A percentile compares a stretch with the other conserved stretches of the same genome.
phyloP scores from a whole-genome alignment of 108 stramenopile genomes.

The Conticribra guillardii region DNA sequence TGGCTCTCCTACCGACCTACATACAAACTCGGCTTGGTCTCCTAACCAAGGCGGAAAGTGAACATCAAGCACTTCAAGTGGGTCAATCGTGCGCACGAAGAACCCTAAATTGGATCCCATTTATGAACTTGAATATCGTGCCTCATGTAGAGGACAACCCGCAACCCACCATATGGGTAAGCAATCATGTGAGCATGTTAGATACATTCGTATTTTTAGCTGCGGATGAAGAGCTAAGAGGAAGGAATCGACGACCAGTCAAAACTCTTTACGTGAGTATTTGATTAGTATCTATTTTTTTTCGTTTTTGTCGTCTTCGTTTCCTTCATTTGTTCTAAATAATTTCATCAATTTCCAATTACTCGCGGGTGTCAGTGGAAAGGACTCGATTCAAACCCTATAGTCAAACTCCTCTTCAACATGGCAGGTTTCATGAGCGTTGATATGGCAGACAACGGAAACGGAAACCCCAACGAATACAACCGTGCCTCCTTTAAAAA shows the following conservation, averaged over 20 bases:
- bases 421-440: constrained; percentile 87
- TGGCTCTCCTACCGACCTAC: constrained; percentile 59
- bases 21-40: constrained; percentile 43
- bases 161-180: constrained; percentile 76
- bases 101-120: constrained; percentile 70
- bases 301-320: background rate
- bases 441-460: constrained; percentile 80
- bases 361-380: too few relatives aligned
- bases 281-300: background rate
- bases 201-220: constrained; percentile 83
- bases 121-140: constrained; percentile 46
- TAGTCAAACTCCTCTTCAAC: constrained; percentile 70
- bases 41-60: constrained; percentile 23
- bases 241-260: constrained; percentile 72
- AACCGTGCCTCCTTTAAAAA: constrained; percentile 67
- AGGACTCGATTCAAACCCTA: constrained; percentile 79
- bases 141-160: constrained; percentile 35
- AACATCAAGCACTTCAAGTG: constrained; percentile 56
- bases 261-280: constrained; percentile 78
- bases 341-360: too few relatives aligned
- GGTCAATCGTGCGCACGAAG: constrained; percentile 71
- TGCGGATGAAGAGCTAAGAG: constrained; percentile 60
- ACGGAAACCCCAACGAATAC: constrained; percentile 80
- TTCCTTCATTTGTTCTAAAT: background rate
- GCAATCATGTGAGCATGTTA: constrained; percentile 74